phyloP scores from a whole-genome alignment of 495 filamentous ascomycete genomes.

The Aspergillus haitiensis region DNA sequence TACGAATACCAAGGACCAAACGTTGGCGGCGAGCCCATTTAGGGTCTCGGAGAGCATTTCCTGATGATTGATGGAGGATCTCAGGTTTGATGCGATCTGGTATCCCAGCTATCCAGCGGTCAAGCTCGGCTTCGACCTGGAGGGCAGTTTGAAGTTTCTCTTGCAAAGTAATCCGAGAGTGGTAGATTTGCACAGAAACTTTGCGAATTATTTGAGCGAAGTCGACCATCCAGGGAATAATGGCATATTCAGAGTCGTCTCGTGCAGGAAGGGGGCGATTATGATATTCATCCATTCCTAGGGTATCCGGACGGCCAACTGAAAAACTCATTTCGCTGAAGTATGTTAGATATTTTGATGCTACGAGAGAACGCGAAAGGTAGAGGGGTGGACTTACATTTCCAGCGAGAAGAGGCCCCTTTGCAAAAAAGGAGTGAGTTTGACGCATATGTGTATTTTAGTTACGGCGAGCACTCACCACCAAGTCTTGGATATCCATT shows the following conservation, averaged over 20 bases:
- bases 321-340: conserved; percentile 46
- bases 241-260: conserved; percentile 41
- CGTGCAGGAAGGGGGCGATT: conserved; percentile 40
- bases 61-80: conserved; percentile 25
- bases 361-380: neutral
- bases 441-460: neutral
- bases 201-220: conserved; percentile 43
- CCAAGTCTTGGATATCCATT: conserved; percentile 47
- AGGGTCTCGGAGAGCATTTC: conserved; percentile 37
- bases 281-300: conserved; percentile 48
- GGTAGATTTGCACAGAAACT: conserved; percentile 46
- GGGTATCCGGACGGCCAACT: conserved; percentile 42
- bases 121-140: conserved; percentile 41
- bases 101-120: conserved; percentile 37
- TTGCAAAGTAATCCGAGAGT: conserved; percentile 39
- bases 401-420: conserved; percentile 47
- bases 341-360: conserved; percentile 9
- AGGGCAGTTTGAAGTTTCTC: conserved; percentile 41
- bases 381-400: conserved; percentile 29
- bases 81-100: conserved; percentile 40
- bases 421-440: neutral
- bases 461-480: conserved; percentile 33
- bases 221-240: conserved; percentile 47
- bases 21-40: conserved; percentile 44
- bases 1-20: conserved; percentile 40